Evolutionary conservation across 106 monocot species (phyloP).

Genomic region (Allium cepa): DNA sequence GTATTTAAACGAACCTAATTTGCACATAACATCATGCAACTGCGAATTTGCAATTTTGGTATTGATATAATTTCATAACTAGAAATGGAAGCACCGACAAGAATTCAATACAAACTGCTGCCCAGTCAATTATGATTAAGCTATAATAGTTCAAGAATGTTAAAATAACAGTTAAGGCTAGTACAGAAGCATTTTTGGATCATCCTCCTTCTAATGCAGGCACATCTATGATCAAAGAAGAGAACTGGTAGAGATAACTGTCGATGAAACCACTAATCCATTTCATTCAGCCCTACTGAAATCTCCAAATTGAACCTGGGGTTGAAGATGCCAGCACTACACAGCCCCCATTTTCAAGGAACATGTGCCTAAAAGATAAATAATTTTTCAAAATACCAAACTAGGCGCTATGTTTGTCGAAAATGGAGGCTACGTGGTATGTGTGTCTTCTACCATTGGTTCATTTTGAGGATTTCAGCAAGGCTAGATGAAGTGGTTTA

Average conservation of each 20-base stretch:
- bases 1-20: no score
- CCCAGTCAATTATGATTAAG: slow-evolving; percentile 26
- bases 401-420: no score
- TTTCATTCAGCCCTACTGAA: slow-evolving; percentile 14
- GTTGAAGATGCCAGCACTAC: slow-evolving; percentile 34
- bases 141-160: slow-evolving; percentile 38
- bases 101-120: slow-evolving; percentile 18
- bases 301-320: slow-evolving; percentile 16
- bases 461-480: no score
- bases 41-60: no score
- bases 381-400: no score
- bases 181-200: slow-evolving; percentile 13
- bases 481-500: no score
- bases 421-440: no score
- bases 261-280: slow-evolving; percentile 43
- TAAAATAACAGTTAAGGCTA: slow-evolving; percentile 15
- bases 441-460: no score
- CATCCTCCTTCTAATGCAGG: slow-evolving; percentile 22
- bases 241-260: slow-evolving; percentile 31
- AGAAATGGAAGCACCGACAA: slow-evolving; percentile 28
- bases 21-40: no score
- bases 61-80: slow-evolving; percentile 17
- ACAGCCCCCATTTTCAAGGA: slow-evolving; percentile 35
- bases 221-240: slow-evolving; percentile 28
- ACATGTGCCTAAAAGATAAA: slow-evolving; percentile 42